A percentile compares a stretch with the other conserved stretches of the same genome.
Conservation (phyloP, 106 monocot species). For the Apostasia ramifera region DNA sequence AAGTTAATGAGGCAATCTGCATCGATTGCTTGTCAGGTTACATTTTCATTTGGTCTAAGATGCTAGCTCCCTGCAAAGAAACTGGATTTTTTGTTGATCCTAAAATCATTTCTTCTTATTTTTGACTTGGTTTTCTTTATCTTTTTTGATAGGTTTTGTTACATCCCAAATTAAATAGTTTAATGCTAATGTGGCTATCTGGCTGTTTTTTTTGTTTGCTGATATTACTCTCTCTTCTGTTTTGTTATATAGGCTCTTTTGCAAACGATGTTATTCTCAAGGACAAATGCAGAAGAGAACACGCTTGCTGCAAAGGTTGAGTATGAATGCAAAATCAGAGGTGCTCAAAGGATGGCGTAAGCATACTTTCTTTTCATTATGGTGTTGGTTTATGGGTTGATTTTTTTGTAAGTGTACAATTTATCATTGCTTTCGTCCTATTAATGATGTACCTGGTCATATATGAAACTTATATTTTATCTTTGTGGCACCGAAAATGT, state of each 20-base stretch:
- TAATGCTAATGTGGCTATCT: not conserved
- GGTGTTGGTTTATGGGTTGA: too few relatives aligned
- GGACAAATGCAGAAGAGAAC: slow-evolving; percentile 56
- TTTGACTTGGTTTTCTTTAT: not conserved
- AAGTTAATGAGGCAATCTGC: slow-evolving; percentile 86
- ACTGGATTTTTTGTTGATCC: not conserved
- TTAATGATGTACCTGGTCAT: too few relatives aligned
- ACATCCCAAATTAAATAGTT: too few relatives aligned
- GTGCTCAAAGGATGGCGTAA: slow-evolving; percentile 99
- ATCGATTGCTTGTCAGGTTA: slow-evolving; percentile 86
- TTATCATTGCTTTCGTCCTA: too few relatives aligned
- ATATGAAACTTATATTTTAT: too few relatives aligned
- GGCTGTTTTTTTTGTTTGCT: not conserved
- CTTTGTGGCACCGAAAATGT: too few relatives aligned
- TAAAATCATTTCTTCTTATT: not conserved
- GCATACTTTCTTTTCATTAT: slow-evolving; percentile 16
- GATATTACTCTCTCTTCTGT: not conserved
- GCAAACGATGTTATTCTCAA: slow-evolving; percentile 94
- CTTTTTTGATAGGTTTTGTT: too few relatives aligned
- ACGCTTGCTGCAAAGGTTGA: slow-evolving; percentile 81
- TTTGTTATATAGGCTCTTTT: slow-evolving; percentile 56
- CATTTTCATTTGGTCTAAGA: not conserved
- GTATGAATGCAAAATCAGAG: slow-evolving; percentile 97
- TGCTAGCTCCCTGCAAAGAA: not conserved
- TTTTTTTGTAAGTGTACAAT: too few relatives aligned